Conservation (phyloP, 768 basidiomycete species). For the Phallus indusiatus region DNA sequence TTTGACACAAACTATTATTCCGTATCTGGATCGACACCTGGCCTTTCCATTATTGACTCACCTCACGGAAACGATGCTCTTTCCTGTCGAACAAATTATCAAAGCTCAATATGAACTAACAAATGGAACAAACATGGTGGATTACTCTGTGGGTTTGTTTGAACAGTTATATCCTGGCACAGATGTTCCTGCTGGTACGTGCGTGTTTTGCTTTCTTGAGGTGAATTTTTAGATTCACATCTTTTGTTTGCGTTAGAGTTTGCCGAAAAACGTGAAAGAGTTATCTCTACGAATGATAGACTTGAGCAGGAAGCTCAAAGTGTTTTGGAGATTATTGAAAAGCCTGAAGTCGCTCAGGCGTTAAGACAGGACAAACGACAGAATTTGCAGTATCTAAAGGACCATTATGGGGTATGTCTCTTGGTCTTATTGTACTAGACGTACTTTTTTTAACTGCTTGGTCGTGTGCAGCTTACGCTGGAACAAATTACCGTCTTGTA, state of each 20-base stretch:
- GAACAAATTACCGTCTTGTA: constrained; percentile 95
- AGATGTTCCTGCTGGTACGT: constrained; percentile 53
- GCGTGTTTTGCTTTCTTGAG: constrained; percentile 14
- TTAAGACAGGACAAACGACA: constrained; percentile 95
- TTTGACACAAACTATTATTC: constrained; percentile 82
- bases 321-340: constrained; percentile 92
- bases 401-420: constrained; percentile 74
- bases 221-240: background rate
- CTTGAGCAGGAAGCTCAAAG: constrained; percentile 87
- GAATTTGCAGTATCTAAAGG: constrained; percentile 89
- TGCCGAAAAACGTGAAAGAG: constrained; percentile 68
- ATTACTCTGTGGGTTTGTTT: constrained; percentile 79
- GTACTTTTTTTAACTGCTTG: background rate
- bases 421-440: constrained; percentile 1
- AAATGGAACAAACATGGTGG: constrained; percentile 97
- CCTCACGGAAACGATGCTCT: constrained; percentile 65
- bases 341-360: constrained; percentile 90
- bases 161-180: constrained; percentile 68
- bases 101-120: constrained; percentile 95
- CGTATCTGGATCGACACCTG: constrained; percentile 91
- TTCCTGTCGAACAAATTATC: constrained; percentile 70
- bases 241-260: constrained; percentile 51
- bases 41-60: constrained; percentile 88
- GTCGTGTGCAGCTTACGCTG: constrained; percentile 63
- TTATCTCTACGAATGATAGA: constrained; percentile 73